Base-by-base conservation (phyloP, 768 basidiomycete genomes). In the Rhodotorula taiwanensis region DNA sequence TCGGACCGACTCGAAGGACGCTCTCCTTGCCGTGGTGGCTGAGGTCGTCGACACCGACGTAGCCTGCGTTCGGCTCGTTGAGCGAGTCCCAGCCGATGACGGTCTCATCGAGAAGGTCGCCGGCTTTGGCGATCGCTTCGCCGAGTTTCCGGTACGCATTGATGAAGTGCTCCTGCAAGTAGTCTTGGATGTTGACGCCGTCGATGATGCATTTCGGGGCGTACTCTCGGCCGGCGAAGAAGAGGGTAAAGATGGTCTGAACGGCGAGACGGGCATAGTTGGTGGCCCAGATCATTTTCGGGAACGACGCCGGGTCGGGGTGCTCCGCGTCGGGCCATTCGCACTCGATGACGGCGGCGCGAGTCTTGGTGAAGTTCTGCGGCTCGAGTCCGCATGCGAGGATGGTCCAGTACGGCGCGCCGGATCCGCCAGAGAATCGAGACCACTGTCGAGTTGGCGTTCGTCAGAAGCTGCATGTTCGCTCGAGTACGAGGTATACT, bases 211-310 rank as follows among this genome's bases (percentile, higher is more conserved):
- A 97, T 57, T 85, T 85, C 0, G 95, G 95, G 0, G 95, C 91
- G 75, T 87, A 98, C 45, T 85, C 83, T 13, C 83, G 81, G 2
- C 92, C 92, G 27, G 87, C 91, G 74, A 88, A 98, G 81, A 97
- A 98, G 66, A 99, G 82, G 11, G 94, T 91, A 78, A 94, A 94
- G 56, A 95, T 74, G 16, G 91, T 94, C 74, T 91, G 88, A 25
- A 84, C 84, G 54, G 86, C 83, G 33, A 97, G 84, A 23, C 87
- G 88, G 45, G 87, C 84, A 73, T 97, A 97, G 74, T 98, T 97
- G 30, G 94, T 97, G 11, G 85, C 84, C 95, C 95, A 99, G 64
- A 91, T 83, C 95, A 99, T 99, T 52, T 87, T 84, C 9, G 95
- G 94, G 64, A 91, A 81, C 0, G 82, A 74, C 4, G 83, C 80